Conservation (phyloP, 1,284 basidiomycete species). For the Pascua guehoae region DNA sequence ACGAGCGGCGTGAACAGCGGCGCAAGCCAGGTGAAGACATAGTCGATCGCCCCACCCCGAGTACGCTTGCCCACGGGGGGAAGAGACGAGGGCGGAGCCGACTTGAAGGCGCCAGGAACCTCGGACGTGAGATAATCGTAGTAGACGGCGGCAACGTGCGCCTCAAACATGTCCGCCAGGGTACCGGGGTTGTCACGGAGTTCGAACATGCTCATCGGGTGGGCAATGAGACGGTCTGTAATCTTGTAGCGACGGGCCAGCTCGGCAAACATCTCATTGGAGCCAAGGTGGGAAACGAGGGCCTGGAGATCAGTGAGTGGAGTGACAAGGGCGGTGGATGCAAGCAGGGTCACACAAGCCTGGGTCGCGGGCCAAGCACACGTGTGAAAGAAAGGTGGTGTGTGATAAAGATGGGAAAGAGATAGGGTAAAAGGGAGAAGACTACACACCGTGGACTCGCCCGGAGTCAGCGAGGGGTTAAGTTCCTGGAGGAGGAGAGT, state of each 20-base stretch:
- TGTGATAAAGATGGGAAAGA: too few relatives aligned
- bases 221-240: constrained; percentile 24
- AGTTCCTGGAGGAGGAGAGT: constrained; percentile 37
- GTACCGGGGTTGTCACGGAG: constrained; percentile 22
- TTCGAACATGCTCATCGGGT: constrained; percentile 8
- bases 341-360: too few relatives aligned
- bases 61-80: constrained; percentile 9
- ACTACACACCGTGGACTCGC: constrained; percentile 33
- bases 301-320: constrained; percentile 19
- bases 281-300: constrained; percentile 19
- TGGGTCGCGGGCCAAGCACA: too few relatives aligned
- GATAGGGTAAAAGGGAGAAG: too few relatives aligned
- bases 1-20: constrained; percentile 39
- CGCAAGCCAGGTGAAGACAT: constrained; percentile 33
- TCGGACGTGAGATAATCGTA: constrained; percentile 26
- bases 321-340: neutral
- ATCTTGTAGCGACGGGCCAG: constrained; percentile 29
- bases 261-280: constrained; percentile 31
- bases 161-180: constrained; percentile 37
- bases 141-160: constrained; percentile 39
- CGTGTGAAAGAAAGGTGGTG: too few relatives aligned
- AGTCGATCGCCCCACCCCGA: constrained; percentile 31
- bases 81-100: constrained; percentile 1
- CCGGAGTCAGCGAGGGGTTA: constrained; percentile 31
- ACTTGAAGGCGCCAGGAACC: constrained; percentile 8